phyloP scores from a whole-genome alignment of 75 land plant species.

The Cryptomeria japonica region DNA sequence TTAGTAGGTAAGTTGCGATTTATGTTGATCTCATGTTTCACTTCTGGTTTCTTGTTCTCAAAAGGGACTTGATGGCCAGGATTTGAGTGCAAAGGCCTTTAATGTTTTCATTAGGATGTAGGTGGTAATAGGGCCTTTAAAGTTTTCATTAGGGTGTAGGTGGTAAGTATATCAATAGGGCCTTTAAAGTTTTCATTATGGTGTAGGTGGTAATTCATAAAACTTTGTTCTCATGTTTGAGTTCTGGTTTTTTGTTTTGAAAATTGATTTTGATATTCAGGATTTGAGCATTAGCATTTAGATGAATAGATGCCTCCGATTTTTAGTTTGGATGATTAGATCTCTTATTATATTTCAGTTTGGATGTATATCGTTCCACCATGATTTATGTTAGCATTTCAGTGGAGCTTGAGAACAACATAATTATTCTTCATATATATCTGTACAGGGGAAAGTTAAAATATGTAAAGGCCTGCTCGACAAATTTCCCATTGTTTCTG shows the following conservation, averaged over 20 bases:
- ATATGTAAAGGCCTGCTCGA: neutral
- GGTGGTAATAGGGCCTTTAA: neutral
- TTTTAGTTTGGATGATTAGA: neutral
- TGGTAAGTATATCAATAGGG: neutral
- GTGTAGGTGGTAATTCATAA: neutral
- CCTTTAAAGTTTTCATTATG: neutral
- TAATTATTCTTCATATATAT: no score
- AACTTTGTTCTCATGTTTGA: neutral
- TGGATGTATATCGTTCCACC: neutral
- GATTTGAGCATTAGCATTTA: neutral
- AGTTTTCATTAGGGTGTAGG: neutral
- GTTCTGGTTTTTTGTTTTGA: neutral
- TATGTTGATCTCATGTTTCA: neutral
- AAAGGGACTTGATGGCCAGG: neutral
- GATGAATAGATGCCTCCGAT: neutral
- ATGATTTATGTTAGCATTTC: no score
- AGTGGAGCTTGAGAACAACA: neutral
- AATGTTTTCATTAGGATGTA: neutral
- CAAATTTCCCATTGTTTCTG: neutral
- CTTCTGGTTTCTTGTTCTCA: neutral
- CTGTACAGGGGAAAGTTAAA: neutral
- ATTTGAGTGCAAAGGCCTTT: neutral
- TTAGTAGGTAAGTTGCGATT: neutral
- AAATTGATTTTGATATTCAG: neutral
- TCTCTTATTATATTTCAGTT: neutral